A percentile compares a stretch with the other conserved stretches of the same genome.
Conservation (phyloP, 768 basidiomycete species). For the Boletus sp. region DNA sequence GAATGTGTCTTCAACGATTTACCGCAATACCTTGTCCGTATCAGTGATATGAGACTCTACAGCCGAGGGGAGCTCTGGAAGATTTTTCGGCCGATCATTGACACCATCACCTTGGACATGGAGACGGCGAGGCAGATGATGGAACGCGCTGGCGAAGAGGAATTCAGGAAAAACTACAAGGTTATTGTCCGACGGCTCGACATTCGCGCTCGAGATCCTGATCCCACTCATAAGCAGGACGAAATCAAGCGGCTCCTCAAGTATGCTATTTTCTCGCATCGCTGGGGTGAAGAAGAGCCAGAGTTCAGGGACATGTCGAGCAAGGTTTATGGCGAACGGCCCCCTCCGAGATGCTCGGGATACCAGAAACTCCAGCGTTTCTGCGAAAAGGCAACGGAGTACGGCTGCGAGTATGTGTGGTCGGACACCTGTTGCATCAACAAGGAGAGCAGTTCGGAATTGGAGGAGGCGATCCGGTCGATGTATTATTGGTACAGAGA, state of each 20-base stretch:
- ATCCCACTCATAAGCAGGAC: not conserved
- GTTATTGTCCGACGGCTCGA: not conserved
- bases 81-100: not conserved
- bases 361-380: conserved; percentile 12
- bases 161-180: not conserved
- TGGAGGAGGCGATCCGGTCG: no score
- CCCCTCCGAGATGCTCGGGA: not conserved
- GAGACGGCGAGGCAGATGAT: not conserved
- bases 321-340: not conserved
- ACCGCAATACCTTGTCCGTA: conserved; percentile 15
- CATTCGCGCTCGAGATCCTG: not conserved
- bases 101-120: not conserved
- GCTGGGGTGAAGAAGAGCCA: conserved; percentile 18
- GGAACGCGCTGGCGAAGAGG: not conserved
- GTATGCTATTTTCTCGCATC: conserved; percentile 20
- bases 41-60: conserved; percentile 12
- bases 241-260: conserved; percentile 5
- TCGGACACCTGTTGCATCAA: no score
- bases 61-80: conserved; percentile 9
- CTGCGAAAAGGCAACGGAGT: conserved; percentile 11
- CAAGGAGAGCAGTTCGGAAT: no score
- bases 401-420: conserved; percentile 3
- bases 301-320: conserved; percentile 12
- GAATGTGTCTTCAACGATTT: conserved; percentile 11
- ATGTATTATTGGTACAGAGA: no score